Percentiles rank a stretch among this genome's conserved stretches.
These are phyloP conservation scores for Pelagomonas calceolata DNA, from an alignment of 108 stramenopile species.

Conservation along the genomic window DNA sequence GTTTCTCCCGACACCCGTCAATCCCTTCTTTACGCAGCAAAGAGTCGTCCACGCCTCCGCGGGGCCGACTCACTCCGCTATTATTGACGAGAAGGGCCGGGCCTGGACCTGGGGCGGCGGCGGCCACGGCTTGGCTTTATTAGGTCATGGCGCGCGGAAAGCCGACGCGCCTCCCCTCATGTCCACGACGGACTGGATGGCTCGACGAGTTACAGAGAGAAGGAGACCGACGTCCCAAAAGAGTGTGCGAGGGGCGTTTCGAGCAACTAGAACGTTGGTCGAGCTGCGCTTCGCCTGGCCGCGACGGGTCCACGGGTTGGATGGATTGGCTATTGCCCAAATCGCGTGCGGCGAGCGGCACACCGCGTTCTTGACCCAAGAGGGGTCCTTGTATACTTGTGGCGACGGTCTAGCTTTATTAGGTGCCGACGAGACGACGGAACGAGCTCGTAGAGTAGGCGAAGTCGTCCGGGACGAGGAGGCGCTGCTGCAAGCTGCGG, in stretches of 20 bases:
- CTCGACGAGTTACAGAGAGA: background rate
- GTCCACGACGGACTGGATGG: background rate
- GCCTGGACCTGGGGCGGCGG: slow-evolving; percentile 13
- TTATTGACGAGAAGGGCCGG: background rate
- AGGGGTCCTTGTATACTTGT: background rate
- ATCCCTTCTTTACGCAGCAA: background rate
- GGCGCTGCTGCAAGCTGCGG: background rate
- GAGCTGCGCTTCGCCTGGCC: background rate
- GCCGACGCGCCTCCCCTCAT: background rate
- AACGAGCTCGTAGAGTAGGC: background rate
- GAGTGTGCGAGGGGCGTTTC: no score
- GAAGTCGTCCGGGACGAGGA: background rate
- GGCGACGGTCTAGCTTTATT: background rate
- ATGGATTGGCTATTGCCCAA: background rate
- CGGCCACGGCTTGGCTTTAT: background rate
- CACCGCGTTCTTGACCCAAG: background rate
- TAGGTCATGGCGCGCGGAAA: background rate
- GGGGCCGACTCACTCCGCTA: background rate
- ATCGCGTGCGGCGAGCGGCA: background rate
- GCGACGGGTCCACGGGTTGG: background rate
- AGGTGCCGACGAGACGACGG: background rate
- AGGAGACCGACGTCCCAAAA: background rate
- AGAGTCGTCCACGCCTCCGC: background rate
- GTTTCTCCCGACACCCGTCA: background rate
- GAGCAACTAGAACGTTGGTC: background rate